Evolutionary conservation across 169 alveolate genomes (phyloP), one percentile per base, ranked within the genome.

Genomic region (Plasmodium vinckei): DNA sequence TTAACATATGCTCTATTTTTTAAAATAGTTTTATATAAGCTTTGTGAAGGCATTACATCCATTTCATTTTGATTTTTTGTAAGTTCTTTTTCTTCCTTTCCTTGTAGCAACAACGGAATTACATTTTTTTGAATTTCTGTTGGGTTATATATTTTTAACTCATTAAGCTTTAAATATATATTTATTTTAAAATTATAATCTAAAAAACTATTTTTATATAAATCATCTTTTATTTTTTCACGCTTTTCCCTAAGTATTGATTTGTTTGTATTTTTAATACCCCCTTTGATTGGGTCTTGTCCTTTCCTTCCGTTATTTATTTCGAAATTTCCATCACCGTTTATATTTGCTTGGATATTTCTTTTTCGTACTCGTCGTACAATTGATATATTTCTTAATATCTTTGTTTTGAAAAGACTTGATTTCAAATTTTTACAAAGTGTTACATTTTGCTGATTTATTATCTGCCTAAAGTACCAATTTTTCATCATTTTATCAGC

Each of bases 171-270:
- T 61, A 84, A 70, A 84, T 84, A 84, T 33, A 84, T 61, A 59
- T 84, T 86, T 51, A 73, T 84, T 69, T 84, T 84, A 15, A 84
- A 84, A 51, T 84, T 84, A 84, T 56, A 84, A 19, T 84, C 87
- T 19, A 84, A 63, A 63, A 84, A 84, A 51, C 91, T 84, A 25
- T 23, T 49, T 23, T 69, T 84, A 17, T 46, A 27, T 59, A 84
- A 33, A 51, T 72, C 91, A 33, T 68, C 86, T 25, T 69, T 84
- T 57, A 84, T 9, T 15, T 75, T 21, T 15, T 42, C 56, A 49
- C 84, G 42, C 42, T 33, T 33, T 33, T 33, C 73, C 17, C 49
- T 65, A 10, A 33, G 5, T 23, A 39, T n/a, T 65, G 46, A 39
- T 65, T 23, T 65, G 27, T 27, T 33, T 49, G 25, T 21, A 33